Conservation (phyloP, 2,329 filamentous ascomycete genomes). For the Sclerotinia minor region DNA sequence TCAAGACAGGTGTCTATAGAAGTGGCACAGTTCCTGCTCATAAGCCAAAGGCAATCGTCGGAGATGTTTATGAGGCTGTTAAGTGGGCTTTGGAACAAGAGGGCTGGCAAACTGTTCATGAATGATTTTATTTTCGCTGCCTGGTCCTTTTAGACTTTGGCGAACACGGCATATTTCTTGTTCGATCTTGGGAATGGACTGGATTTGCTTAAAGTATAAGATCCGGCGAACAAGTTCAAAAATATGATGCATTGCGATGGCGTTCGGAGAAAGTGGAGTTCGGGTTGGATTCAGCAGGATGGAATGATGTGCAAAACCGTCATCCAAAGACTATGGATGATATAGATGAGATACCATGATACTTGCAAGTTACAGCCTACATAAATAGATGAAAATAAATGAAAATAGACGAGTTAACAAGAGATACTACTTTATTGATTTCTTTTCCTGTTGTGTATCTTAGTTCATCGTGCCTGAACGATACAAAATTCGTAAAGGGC, state of each 20-base stretch:
- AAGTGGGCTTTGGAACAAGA: constrained; percentile 67
- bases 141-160: background rate
- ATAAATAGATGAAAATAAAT: background rate
- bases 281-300: background rate
- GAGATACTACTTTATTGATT: background rate
- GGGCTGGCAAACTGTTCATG: constrained; percentile 6
- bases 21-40: constrained; percentile 56
- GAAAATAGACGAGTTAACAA: background rate
- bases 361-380: background rate
- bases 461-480: background rate
- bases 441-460: background rate
- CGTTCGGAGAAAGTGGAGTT: constrained; percentile 2
- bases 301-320: background rate
- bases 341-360: constrained; percentile 12
- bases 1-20: constrained; percentile 76
- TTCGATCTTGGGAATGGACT: background rate
- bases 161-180: background rate
- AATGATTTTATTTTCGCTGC: background rate
- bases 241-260: constrained; percentile 2
- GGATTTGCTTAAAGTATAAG: background rate
- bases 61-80: constrained; percentile 76
- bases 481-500: too few species aligned
- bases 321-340: background rate
- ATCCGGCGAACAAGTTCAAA: constrained; percentile 1
- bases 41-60: constrained; percentile 64